Base-by-base conservation (phyloP, 2,329 filamentous ascomycete genomes). In the Calonectria pseudoturangicola region DNA sequence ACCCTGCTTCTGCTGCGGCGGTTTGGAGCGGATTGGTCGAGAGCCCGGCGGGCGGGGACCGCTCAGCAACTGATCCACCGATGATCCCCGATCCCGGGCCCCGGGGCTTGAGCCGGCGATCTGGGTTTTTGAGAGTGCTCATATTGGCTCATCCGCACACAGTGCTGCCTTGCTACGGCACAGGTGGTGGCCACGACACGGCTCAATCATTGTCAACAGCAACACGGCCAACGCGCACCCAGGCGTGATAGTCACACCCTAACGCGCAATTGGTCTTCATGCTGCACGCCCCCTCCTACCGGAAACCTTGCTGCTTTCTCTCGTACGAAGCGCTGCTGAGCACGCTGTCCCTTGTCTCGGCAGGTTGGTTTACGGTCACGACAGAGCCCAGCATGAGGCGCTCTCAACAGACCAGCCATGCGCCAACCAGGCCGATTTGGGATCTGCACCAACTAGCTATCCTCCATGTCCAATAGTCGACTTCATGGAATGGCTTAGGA, bases 11-110 rank as follows among this genome's bases (percentile, higher is more conserved):
- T 41, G 58, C 21, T 30, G 36, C 41, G 33, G 30, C 58, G 50
- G 39, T 54, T 60, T 58, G 21, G 39, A 63, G 39, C n/a, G 45
- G 62, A 66, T 66, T 69, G 70, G 66, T 54, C 60, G 30, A 72
- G 30, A 21, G 30, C 36, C 41, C 66, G 36, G 54, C 54, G 15
- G 66, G 50, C 36, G n/a, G 28, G 48, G 58, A 36, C 58, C 70
- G 58, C 62, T 39, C n/a, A 41, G 13, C 25, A 13, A 58, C 50
- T 56, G 76, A 67, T 63, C 65, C 28, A 51, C 70, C 71, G 71
- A 77, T 75, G 68, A 41, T 62, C 64, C 66, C 72, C 77, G 77
- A 79, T 79, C 76, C 75, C 65, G 72, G 68, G 73, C 64, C 71
- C 68, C 66, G 73, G 68, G 73, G 58, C 30, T 70, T 25, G 69